Conservation (phyloP, 169 alveolate genomes). For the Amoebophrya sp. region DNA sequence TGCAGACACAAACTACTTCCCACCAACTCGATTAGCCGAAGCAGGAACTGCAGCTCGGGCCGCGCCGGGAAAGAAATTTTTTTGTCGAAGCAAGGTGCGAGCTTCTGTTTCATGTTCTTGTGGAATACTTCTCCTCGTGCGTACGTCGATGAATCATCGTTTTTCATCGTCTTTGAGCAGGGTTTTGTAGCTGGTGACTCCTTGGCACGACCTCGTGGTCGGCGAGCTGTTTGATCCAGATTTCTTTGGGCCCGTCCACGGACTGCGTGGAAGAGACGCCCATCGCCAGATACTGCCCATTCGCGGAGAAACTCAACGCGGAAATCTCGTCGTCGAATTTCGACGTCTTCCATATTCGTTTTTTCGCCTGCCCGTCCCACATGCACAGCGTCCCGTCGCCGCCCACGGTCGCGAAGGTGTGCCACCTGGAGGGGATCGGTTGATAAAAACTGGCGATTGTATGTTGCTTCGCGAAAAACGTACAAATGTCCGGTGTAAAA, state of each 20-base stretch:
- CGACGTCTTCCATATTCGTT: slow-evolving; percentile 66
- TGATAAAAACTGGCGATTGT: no score
- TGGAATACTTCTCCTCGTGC: no score
- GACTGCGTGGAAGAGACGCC: slow-evolving; percentile 41
- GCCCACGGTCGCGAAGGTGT: slow-evolving; percentile 80
- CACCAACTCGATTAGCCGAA: no score
- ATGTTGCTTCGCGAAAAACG: no score
- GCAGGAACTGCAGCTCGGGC: no score
- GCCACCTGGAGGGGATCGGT: no score
- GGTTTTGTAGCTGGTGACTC: neutral
- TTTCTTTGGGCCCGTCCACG: neutral
- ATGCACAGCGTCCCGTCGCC: slow-evolving; percentile 75
- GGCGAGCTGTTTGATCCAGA: neutral
- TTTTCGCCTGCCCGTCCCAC: slow-evolving; percentile 75
- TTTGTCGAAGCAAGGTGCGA: no score
- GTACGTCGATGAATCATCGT: no score
- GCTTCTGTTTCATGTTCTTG: no score
- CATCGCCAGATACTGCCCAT: slow-evolving; percentile 69
- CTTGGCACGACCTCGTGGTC: neutral
- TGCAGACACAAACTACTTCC: no score
- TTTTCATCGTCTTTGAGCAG: neutral
- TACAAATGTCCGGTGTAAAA: no score
- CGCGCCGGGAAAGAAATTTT: no score
- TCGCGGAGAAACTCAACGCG: slow-evolving; percentile 62
- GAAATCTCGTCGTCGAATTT: slow-evolving; percentile 63